Percentiles rank a stretch among this genome's conserved stretches.
phyloP scores from a whole-genome alignment of 2,329 filamentous ascomycete species.

The Talaromyces funiculosus region DNA sequence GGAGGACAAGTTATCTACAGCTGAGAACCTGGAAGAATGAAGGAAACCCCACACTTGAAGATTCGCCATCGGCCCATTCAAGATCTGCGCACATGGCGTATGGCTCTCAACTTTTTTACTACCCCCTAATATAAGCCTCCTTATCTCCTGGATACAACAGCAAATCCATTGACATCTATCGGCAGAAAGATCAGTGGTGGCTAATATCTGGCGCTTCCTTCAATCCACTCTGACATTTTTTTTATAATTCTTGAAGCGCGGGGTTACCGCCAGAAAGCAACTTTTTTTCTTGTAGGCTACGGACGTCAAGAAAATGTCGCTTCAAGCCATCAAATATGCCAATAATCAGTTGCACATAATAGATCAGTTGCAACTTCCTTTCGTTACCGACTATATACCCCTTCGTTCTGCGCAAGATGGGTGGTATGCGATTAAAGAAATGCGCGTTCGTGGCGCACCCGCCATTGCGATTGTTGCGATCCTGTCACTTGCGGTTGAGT shows the following conservation, averaged over 20 bases:
- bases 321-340: conserved; percentile 58
- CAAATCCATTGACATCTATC: neutral
- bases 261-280: neutral
- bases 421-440: conserved; percentile 61
- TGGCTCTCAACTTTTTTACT: neutral
- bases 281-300: neutral
- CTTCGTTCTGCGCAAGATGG: conserved; percentile 53
- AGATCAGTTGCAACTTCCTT: conserved; percentile 59
- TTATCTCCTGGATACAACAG: neutral
- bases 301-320: conserved; percentile 34
- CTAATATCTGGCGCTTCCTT: neutral
- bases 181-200: neutral
- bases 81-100: neutral
- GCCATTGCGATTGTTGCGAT: conserved; percentile 98
- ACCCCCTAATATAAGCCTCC: neutral
- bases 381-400: conserved; percentile 52
- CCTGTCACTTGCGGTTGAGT: conserved; percentile 78
- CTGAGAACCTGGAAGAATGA: neutral
- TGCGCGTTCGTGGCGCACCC: conserved; percentile 68
- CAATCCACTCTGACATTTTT: neutral
- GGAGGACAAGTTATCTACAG: neutral
- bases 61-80: conserved; percentile 9
- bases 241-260: neutral
- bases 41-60: neutral
- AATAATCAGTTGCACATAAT: conserved; percentile 54